Evolutionary conservation across 352 stramenopile species (phyloP), one percentile per base, ranked within the genome.

Genomic region (Globisporangium canariense): DNA sequence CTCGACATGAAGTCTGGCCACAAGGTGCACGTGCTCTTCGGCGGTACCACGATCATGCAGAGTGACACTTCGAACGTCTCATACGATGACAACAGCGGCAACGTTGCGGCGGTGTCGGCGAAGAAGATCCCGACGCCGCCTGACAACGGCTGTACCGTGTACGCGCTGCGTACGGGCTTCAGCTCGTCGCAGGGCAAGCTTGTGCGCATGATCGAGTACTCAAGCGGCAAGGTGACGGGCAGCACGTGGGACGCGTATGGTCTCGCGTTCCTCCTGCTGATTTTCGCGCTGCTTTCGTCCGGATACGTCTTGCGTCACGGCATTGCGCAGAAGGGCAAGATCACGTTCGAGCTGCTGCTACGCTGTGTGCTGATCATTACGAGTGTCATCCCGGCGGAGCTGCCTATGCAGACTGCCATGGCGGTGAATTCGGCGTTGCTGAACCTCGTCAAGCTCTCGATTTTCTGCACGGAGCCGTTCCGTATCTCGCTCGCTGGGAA

Each of bases 301-400:
- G 81, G 79, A 16, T 98, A 98, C 60, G 97, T 99, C 25, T 75
- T 99, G n/a, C 68, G 78, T 36, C 83, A 96, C 55, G 87, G 88
- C 59, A 89, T 96, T 52, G 83, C 72, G 2, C 83, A 97, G 60
- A 93, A 96, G 68, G 79, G 84, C 22, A 97, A 98, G 58, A 98
- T 96, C 69, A 93, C 91, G 52, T 99, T 98, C 65, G 97, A 99
- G 65, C 81, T 99, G 13, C 66, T 98, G 18, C 80, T 99, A 22
- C 96, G 98, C 62, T 98, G 97, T 66, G 94, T 99, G 46, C 94
- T 99, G 41, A 99, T 99, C 64, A 97, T 99, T 66, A 99, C 98
- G 18, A 98, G 88, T 56, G 97, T 99, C 3, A 98, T 99, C 51
- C 98, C 98, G 6, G 97, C 97, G 4, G 97, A 99, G 69, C 80